Conservation (phyloP, 805 yeast species). For the Wickerhamomyces silvicola region DNA sequence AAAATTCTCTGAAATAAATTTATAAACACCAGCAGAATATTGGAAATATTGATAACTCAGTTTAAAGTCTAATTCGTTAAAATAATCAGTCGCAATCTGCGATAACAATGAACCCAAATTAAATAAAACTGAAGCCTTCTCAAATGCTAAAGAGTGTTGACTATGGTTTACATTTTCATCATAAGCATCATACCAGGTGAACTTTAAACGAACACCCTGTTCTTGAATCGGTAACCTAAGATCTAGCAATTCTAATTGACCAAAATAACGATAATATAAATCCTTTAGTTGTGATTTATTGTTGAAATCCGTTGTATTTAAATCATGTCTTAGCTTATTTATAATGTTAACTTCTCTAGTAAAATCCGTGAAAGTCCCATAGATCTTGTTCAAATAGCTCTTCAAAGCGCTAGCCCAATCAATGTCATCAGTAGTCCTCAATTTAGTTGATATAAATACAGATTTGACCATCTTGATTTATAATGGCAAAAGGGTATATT, state of each 20-base stretch:
- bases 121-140: conserved; percentile 78
- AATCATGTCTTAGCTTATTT: conserved; percentile 53
- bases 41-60: conserved; percentile 56
- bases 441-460: conserved; percentile 17
- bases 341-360: conserved; percentile 48
- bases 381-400: conserved; percentile 49
- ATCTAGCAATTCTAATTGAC: conserved; percentile 74
- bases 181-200: conserved; percentile 80
- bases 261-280: conserved; percentile 62
- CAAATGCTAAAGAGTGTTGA: conserved; percentile 83
- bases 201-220: conserved; percentile 50
- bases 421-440: conserved; percentile 44
- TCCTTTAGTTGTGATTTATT: conserved; percentile 42
- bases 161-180: conserved; percentile 39
- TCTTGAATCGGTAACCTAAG: conserved; percentile 63
- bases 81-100: conserved; percentile 36
- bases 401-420: conserved; percentile 64
- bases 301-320: conserved; percentile 41
- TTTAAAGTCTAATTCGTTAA: conserved; percentile 42
- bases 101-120: conserved; percentile 66
- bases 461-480: conserved; percentile 11
- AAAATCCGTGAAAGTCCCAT: conserved; percentile 57
- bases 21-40: conserved; percentile 72
- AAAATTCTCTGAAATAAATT: conserved; percentile 70
- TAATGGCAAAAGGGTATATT: too few relatives aligned